Evolutionary conservation across 371 early-diverging fungal genomes (phyloP).

Genomic region (Sporodiniella umbellata): DNA sequence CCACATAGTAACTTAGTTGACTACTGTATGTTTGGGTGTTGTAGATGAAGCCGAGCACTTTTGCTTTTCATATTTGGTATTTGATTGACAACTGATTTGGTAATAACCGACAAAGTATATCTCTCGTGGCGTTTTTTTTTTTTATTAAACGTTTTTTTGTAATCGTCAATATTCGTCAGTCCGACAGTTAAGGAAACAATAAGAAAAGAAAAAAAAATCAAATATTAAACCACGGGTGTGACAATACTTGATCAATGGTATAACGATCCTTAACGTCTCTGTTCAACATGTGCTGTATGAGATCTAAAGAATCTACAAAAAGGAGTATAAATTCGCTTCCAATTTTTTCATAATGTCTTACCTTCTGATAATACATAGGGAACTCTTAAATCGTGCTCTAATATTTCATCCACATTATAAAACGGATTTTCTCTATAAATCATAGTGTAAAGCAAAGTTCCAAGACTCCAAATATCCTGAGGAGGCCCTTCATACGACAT

Average conservation of each 20-base stretch:
- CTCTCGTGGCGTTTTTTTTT: too few relatives aligned
- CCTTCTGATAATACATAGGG: slow-evolving; percentile 64
- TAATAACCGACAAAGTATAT: too few relatives aligned
- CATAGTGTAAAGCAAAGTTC: slow-evolving; percentile 78
- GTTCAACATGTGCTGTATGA: slow-evolving; percentile 52
- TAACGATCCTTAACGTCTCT: slow-evolving; percentile 46
- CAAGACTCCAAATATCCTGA: slow-evolving; percentile 86
- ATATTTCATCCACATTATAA: slow-evolving; percentile 71
- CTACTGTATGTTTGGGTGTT: too few relatives aligned
- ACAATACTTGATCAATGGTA: slow-evolving; percentile 50
- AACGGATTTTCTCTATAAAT: slow-evolving; percentile 82
- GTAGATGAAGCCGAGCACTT: too few relatives aligned
- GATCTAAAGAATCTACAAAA: slow-evolving; percentile 44
- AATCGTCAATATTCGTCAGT: too few relatives aligned
- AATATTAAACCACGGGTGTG: slow-evolving; percentile 50
- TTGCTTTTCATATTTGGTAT: too few relatives aligned
- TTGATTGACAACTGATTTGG: too few relatives aligned
- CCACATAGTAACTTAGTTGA: too few relatives aligned
- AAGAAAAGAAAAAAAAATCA: not conserved
- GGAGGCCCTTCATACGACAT: slow-evolving; percentile 68
- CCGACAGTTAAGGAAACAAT: too few relatives aligned
- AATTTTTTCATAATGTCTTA: slow-evolving; percentile 18
- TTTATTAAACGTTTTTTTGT: too few relatives aligned
- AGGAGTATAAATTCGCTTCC: not conserved
- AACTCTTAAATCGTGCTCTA: slow-evolving; percentile 58